A percentile compares a stretch with the other conserved stretches of the same genome.
These are phyloP conservation scores for Phytopythium aichiense DNA, from an alignment of 352 stramenopile genomes.

Conservation along the genomic window DNA sequence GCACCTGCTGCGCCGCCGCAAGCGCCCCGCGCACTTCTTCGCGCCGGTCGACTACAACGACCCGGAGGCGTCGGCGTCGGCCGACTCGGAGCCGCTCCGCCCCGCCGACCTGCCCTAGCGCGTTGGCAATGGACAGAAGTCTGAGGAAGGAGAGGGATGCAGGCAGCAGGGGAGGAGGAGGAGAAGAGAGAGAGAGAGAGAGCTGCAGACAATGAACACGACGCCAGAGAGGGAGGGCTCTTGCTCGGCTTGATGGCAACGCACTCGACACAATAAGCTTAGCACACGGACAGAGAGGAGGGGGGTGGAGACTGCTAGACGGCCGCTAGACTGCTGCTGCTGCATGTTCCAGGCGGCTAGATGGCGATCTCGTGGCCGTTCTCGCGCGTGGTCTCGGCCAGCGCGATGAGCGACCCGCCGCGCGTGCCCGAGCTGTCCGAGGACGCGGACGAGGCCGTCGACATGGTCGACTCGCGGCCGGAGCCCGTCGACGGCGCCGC, in stretches of 20 bases:
- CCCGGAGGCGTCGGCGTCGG: slow-evolving; percentile 33
- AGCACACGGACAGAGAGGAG: neutral
- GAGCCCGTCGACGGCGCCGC: slow-evolving; percentile 8
- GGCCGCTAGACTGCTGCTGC: neutral
- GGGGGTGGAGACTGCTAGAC: neutral
- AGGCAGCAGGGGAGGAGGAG: slow-evolving; percentile 4
- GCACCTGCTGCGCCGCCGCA: slow-evolving; percentile 64
- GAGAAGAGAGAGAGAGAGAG: neutral
- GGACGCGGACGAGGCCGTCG: slow-evolving; percentile 10
- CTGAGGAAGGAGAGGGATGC: neutral
- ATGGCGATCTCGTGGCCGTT: slow-evolving; percentile 12
- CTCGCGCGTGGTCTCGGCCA: slow-evolving; percentile 28
- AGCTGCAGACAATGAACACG: neutral
- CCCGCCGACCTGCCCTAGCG: slow-evolving; percentile 60
- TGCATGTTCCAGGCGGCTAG: neutral
- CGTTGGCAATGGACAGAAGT: neutral
- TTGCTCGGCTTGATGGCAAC: neutral
- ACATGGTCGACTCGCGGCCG: slow-evolving; percentile 14
- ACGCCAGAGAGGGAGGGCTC: neutral
- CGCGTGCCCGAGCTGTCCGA: slow-evolving; percentile 21
- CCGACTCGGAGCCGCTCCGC: slow-evolving; percentile 42
- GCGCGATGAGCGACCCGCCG: slow-evolving; percentile 31
- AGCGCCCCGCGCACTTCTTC: slow-evolving; percentile 58
- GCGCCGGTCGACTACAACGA: slow-evolving; percentile 87
- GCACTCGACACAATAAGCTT: slow-evolving; percentile 3